Base-by-base conservation (phyloP, 1,284 basidiomycete species). In the Leccinum fallax region DNA sequence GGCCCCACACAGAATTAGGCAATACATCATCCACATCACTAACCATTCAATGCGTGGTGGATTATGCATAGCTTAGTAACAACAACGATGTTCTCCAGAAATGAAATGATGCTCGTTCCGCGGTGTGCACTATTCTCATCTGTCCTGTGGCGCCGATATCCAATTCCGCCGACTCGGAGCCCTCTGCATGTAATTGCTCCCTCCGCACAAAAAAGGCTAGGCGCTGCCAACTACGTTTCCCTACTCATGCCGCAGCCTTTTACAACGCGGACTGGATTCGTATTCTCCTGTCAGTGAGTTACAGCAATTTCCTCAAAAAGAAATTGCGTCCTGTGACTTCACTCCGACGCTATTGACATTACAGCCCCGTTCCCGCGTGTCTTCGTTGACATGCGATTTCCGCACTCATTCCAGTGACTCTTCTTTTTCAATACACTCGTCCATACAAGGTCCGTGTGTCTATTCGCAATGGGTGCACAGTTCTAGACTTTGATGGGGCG, bases 301-400 rank as follows among this genome's bases (percentile, higher is more conserved):
- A 73, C 68, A 66, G 66, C 70, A 64, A 70, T 53, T 34, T 53
- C 36, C 61, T 61, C 53, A 65, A 65, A 59, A 59, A 67, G 67
- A 53, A 65, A 55, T n/a, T 16, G 5, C 13, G 48, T 61, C 56
- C 60, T 46, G 57, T 55, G 60, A 61, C 32, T 61, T 66, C 69
- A 63, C 51, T 61, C 52, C 49, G 58, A 60, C 24, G 30, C 52
- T 59, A 61, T 61, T 70, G 55, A 15, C 30, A 62, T 60, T 68
- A 57, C 69, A 62, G 62, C 61, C 66, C 69, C 66, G 66, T 62
- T 70, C 61, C 69, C 64, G 70, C 68, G 38, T 70, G 71, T 61
- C 57, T 40, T 6, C 10, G 15, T 30, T 57, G 59, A 48, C 69
- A 69, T 59, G 70, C 68, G 60, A 63, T 55, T 56, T 64, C 68